Evolutionary conservation across 495 filamentous ascomycete species (phyloP), one percentile per base, ranked within the genome.

Genomic region (Emericellopsis terricola): DNA sequence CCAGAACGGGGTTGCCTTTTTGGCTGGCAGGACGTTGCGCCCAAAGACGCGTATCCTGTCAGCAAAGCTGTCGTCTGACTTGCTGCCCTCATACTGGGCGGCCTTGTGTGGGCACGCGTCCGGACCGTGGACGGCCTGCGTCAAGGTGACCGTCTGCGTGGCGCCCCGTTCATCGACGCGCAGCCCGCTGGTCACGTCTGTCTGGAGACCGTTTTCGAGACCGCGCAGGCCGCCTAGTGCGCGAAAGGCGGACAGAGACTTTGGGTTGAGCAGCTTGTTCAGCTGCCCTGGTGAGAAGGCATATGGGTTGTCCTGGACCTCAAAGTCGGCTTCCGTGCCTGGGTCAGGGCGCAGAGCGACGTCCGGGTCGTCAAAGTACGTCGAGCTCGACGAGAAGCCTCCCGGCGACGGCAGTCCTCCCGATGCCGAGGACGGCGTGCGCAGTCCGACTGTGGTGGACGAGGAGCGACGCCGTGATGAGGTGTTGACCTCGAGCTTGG

Each of bases 221-320:
- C 85, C 85, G 8, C 51, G 48, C 15, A 91, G 44, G 16, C 85
- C 85, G 29, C 85, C 85, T 19, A 93, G 46, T 0, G 82, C 81
- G 41, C 73, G 69, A 39, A 91, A 81, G 0, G 81, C 83, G 29
- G 64, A 60, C 32, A 84, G 59, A 40, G 64, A 85, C 56, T 92
- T 85, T 8, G 79, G 79, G 41, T 80, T 74, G 21, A 78, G 60
- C 56, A 81, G 65, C 45, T 83, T 85, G 45, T 73, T 75, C 29
- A 85, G 55, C 47, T 78, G 68, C 6, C 79, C 78, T 0, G 76
- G 69, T 8, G 64, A 72, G 42, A 72, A 83, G 24, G 74, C 76
- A 43, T 83, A 85, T 2, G 69, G 69, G 41, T 78, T 83, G 37
- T 81, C 55, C 10, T 64, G 51, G 3, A 78, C 67, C 13, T 65